Conservation (phyloP, 805 yeast genomes). For the Candida arabinofermentans region DNA sequence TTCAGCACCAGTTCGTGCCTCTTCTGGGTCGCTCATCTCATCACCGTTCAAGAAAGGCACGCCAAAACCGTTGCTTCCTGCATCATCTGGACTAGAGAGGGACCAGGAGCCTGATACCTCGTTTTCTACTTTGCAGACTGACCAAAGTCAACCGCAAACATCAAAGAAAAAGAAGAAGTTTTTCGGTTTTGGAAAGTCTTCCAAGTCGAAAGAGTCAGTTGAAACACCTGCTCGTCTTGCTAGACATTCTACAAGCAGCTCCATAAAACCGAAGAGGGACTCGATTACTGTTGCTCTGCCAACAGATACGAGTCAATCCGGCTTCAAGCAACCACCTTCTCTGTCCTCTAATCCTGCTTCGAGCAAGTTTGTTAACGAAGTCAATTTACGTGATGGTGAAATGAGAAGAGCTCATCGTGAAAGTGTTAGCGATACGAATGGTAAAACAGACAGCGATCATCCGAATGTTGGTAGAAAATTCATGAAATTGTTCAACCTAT, state of each 20-base stretch:
- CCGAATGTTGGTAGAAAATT: slow-evolving; percentile 18
- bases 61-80: not conserved
- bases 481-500: slow-evolving; percentile 27
- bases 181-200: slow-evolving; percentile 4
- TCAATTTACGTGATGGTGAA: slow-evolving; percentile 1
- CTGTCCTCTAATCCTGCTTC: slow-evolving; percentile 5
- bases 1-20: too few species aligned
- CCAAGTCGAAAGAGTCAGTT: not conserved
- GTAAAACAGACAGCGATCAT: not conserved
- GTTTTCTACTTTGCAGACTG: not conserved
- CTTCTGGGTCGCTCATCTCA: too few species aligned
- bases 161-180: slow-evolving; percentile 3
- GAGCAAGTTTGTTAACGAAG: slow-evolving; percentile 1
- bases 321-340: slow-evolving; percentile 3
- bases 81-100: not conserved
- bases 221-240: not conserved
- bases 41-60: not conserved
- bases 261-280: not conserved
- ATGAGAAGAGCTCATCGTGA: slow-evolving; percentile 1
- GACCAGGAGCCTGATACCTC: not conserved
- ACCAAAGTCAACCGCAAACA: not conserved
- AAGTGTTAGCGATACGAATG: too few species aligned
- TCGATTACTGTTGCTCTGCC: slow-evolving; percentile 8
- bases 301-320: not conserved
- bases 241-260: not conserved